Base-by-base conservation (phyloP, 257 asterid genomes). In the Solanum pinnatisectum region DNA sequence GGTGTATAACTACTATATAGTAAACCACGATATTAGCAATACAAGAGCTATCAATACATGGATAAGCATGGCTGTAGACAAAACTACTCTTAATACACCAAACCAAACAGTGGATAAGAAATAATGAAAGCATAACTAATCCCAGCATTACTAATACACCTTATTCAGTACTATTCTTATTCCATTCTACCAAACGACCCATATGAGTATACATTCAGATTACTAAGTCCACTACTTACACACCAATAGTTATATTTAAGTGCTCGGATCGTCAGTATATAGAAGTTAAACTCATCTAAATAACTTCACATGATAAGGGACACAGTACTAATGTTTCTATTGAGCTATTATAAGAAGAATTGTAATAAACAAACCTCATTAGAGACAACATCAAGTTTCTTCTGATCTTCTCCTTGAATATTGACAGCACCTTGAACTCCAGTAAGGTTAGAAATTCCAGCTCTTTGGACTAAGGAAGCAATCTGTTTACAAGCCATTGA, bases 321-420 rank as follows among this genome's bases (percentile, higher is more conserved):
- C 18, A 82, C 22, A 81, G 42, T 35, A n/a, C 9, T 79, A 68
- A 18, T 32, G 78, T 39, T 77, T 40, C n/a, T 40, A 76, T 12
- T 76, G 52, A 37, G 32, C 49, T 74, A 73, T 59, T 59, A 22
- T 22, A 36, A 27, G 83, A 74, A 22, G 32, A 30, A 18, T 30
- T 10, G 27, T 23, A 73, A 16, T 8, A 33, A 8, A 36, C 77
- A 76, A 52, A 94, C 95, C 98, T 94, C 95, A 35, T 94, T 94
- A 85, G 98, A 94, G 44, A 96, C 93, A 73, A 97, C 98, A 77
- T 97, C 99, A 16, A 96, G 98, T 85, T 97, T 97, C 96, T 96
- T 97, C 92, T 97, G 99, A 91, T 97, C 99, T 92, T 97, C 98
- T 6, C 99, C 99, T 88, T 97, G 99, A 5, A 97, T 52, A 87